These are phyloP conservation scores for Hypoxylon lienhwacheense DNA, from an alignment of 495 filamentous ascomycete species.

Conservation along the genomic window DNA sequence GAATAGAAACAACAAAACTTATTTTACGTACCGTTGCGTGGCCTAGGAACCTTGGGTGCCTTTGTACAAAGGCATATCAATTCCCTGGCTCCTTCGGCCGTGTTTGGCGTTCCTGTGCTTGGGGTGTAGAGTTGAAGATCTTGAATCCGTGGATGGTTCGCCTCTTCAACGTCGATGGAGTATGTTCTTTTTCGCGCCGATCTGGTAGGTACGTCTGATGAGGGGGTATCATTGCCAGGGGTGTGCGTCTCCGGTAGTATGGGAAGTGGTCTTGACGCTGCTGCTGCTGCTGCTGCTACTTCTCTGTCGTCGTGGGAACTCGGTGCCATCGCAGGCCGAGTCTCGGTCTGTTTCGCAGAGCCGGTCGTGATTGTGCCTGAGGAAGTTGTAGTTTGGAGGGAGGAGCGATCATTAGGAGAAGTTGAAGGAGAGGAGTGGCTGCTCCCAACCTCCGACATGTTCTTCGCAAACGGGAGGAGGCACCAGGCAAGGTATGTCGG, in stretches of 20 bases:
- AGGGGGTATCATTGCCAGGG: conserved; percentile 5
- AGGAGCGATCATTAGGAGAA: conserved; percentile 22
- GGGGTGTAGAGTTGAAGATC: conserved; percentile 46
- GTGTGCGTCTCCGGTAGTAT: neutral
- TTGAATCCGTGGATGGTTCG: conserved; percentile 48
- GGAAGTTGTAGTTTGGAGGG: conserved; percentile 19
- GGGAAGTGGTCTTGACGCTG: conserved; percentile 5
- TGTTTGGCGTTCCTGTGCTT: conserved; percentile 31
- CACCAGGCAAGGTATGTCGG: conserved; percentile 15
- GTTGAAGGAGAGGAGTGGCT: conserved; percentile 19
- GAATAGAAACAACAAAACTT: conserved; percentile 16
- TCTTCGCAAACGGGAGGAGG: conserved; percentile 24
- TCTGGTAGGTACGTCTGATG: conserved; percentile 6
- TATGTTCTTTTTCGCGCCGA: conserved; percentile 46
- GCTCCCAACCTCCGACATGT: conserved; percentile 24
- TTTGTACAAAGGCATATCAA: conserved; percentile 87
- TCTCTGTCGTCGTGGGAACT: conserved; percentile 13
- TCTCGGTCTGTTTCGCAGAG: conserved; percentile 10
- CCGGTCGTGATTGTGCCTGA: conserved; percentile 9
- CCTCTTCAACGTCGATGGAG: conserved; percentile 51
- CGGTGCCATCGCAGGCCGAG: conserved; percentile 21
- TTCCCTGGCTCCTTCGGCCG: conserved; percentile 42
- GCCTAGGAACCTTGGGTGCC: conserved; percentile 89
- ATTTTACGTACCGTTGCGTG: conserved; percentile 82
- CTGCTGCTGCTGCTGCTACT: conserved; percentile 7